Evolutionary conservation across 179 eudicot genomes (phyloP).

Genomic region (Beta lomatogona): DNA sequence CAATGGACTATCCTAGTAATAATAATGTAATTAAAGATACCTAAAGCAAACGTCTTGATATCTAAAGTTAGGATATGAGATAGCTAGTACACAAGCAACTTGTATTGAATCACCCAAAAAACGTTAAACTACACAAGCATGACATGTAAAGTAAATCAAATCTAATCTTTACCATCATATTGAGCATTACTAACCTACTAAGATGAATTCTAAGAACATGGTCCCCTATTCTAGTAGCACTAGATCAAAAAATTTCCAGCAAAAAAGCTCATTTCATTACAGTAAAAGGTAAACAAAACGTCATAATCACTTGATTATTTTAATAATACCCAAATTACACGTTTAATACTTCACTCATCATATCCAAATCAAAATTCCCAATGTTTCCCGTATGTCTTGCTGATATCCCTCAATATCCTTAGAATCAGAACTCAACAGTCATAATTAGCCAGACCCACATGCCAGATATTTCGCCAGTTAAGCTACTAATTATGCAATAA

Average conservation of each 20-base stretch:
- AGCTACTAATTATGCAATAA: constrained; percentile 23
- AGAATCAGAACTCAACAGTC: constrained; percentile 34
- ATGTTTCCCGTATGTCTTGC: constrained; percentile 36
- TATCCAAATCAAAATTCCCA: constrained; percentile 13
- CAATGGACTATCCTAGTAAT: no score
- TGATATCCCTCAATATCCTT: constrained; percentile 22
- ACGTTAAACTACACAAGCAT: constrained; percentile 13
- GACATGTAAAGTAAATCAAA: constrained; percentile 33
- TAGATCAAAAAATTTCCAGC: constrained; percentile 38
- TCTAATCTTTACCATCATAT: constrained; percentile 31
- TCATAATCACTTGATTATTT: constrained; percentile 22
- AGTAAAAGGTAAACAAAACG: constrained; percentile 29
- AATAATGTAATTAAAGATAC: no score
- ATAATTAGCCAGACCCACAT: constrained; percentile 34
- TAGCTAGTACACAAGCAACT: background rate
- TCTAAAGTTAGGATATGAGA: background rate
- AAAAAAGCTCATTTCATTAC: constrained; percentile 21
- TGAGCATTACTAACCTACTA: constrained; percentile 31
- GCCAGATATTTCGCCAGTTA: constrained; percentile 15
- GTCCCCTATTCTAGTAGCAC: constrained; percentile 31
- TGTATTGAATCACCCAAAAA: constrained; percentile 9
- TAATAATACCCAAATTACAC: background rate
- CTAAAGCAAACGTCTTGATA: background rate
- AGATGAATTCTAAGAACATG: constrained; percentile 27
- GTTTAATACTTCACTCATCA: constrained; percentile 9